phyloP scores from a whole-genome alignment of 163 green algal genomes.

The Chlamydomonas reinhardtii region DNA sequence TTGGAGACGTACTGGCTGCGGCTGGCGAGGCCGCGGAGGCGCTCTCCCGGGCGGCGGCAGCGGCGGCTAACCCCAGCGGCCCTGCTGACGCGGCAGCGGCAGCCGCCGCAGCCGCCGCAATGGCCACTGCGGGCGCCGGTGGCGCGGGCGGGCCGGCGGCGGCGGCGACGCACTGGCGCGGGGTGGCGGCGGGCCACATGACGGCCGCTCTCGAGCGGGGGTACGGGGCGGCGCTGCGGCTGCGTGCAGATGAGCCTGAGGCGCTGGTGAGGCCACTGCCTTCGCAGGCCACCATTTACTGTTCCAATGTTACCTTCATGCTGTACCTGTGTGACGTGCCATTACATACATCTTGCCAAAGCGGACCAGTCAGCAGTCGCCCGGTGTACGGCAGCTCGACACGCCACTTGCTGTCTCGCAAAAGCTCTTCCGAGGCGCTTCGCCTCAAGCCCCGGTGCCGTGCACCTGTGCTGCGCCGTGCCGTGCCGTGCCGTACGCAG shows the following conservation, averaged over 20 bases:
- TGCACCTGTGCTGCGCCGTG: no score
- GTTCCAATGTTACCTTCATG: no score
- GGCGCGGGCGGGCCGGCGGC: not conserved
- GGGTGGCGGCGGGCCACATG: not conserved
- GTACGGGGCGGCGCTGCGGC: slow-evolving; percentile 73
- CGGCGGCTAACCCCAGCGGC: slow-evolving; percentile 9
- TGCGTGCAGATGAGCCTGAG: slow-evolving; percentile 65
- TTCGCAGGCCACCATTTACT: no score
- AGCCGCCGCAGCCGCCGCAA: not conserved
- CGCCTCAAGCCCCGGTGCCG: no score
- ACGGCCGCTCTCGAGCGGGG: slow-evolving; percentile 59
- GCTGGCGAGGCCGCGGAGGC: slow-evolving; percentile 40
- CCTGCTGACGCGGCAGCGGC: slow-evolving; percentile 68
- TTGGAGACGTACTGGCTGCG: slow-evolving; percentile 73
- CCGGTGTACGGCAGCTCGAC: no score
- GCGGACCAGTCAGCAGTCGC: no score
- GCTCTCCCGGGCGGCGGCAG: not conserved
- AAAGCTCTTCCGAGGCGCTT: no score
- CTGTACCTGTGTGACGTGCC: no score
- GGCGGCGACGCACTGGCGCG: not conserved
- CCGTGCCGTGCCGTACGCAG: not conserved
- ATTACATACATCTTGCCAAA: no score
- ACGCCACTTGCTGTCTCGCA: no score
- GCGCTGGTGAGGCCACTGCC: slow-evolving; percentile 61
- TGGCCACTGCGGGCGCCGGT: not conserved